Evolutionary conservation across 208 protist genomes (phyloP).

Genomic region (Leishmania braziliensis): DNA sequence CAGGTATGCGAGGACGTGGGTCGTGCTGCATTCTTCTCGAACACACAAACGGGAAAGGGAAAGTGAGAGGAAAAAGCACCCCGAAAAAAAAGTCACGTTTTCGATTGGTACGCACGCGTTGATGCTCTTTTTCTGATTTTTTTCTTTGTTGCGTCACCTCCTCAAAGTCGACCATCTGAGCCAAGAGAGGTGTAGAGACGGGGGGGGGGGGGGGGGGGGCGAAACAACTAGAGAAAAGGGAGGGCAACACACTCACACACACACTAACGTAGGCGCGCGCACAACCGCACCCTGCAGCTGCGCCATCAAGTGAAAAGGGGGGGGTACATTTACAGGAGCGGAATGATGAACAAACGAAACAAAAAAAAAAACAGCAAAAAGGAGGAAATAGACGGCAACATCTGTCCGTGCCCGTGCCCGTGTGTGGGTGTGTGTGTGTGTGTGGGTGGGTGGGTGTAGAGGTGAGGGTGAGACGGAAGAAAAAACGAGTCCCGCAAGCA

Average conservation of each 20-base stretch:
- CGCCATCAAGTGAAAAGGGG: not conserved
- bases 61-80: not conserved
- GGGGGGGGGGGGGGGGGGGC: not conserved
- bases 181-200: not conserved
- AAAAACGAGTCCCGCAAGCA: not conserved
- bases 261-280: too few relatives aligned
- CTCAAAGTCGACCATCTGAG: not conserved
- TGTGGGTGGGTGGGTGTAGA: not conserved
- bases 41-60: not conserved
- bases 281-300: not conserved
- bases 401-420: not conserved
- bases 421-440: not conserved
- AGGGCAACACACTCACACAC: not conserved
- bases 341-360: not conserved
- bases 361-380: conserved; percentile 14
- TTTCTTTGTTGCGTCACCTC: not conserved
- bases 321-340: not conserved
- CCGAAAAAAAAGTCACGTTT: not conserved
- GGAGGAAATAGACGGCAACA: conserved; percentile 8
- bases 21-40: not conserved
- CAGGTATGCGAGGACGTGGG: not conserved
- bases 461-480: not conserved
- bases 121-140: not conserved
- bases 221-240: conserved; percentile 6
- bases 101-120: not conserved